A percentile compares a stretch with the other conserved stretches of the same genome.
Evolutionary conservation across 2,329 filamentous ascomycete species (phyloP).

Genomic region (Rhinocladiella mackenziei): DNA sequence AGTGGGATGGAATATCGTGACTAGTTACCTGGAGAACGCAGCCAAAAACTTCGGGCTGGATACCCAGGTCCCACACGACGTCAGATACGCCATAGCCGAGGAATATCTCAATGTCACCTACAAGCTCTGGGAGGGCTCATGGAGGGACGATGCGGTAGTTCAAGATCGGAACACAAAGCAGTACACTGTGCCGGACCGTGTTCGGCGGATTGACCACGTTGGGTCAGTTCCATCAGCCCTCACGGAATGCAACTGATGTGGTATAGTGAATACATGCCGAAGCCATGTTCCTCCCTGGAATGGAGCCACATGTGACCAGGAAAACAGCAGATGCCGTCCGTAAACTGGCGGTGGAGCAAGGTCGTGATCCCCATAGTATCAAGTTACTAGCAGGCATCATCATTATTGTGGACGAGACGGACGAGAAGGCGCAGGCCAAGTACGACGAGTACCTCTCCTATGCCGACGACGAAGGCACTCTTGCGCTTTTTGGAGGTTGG

Average conservation of each 20-base stretch:
- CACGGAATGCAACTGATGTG: no score
- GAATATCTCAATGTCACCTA: slow-evolving; percentile 47
- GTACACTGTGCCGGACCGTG: slow-evolving; percentile 56
- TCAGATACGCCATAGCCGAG: slow-evolving; percentile 61
- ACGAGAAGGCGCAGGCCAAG: slow-evolving; percentile 37
- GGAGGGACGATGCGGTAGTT: slow-evolving; percentile 45
- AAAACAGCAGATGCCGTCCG: slow-evolving; percentile 49
- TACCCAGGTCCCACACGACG: slow-evolving; percentile 59
- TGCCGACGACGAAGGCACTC: slow-evolving; percentile 50
- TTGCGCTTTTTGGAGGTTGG: slow-evolving; percentile 56
- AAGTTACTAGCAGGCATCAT: slow-evolving; percentile 53
- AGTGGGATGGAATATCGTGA: slow-evolving; percentile 67
- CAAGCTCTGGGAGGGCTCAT: slow-evolving; percentile 38
- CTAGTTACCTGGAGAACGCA: slow-evolving; percentile 60
- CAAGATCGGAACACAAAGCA: slow-evolving; percentile 55
- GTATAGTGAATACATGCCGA: no score
- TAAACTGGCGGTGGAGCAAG: slow-evolving; percentile 46
- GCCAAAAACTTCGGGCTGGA: slow-evolving; percentile 58
- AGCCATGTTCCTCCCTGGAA: slow-evolving; percentile 56
- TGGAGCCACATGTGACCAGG: slow-evolving; percentile 56
- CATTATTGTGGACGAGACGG: slow-evolving; percentile 46
- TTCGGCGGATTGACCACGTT: slow-evolving; percentile 62
- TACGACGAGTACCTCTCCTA: slow-evolving; percentile 50
- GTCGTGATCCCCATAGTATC: slow-evolving; percentile 53
- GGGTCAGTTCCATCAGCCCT: slow-evolving; percentile 47